These are phyloP conservation scores for Vitis amurensis DNA, from an alignment of 164 flowering plant species.

Conservation along the genomic window DNA sequence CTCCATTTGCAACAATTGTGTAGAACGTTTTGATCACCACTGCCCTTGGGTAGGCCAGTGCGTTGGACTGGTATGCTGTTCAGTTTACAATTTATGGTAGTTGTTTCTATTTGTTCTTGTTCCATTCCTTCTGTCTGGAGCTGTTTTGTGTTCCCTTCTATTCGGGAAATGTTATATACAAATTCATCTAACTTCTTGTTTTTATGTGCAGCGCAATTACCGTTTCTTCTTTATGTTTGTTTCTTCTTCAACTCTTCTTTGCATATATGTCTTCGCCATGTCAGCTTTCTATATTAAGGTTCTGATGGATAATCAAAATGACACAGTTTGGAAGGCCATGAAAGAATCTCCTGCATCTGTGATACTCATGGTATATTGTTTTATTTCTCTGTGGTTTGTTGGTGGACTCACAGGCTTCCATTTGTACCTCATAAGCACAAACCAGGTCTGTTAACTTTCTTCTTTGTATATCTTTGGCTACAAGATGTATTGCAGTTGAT, in stretches of 20 bases:
- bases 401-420: constrained; percentile 97
- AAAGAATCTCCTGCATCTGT: constrained; percentile 87
- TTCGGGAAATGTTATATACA: neutral
- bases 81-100: neutral
- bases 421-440: constrained; percentile 81
- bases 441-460: constrained; percentile 64
- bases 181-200: constrained; percentile 9
- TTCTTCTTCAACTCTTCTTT: constrained; percentile 83
- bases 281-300: constrained; percentile 85
- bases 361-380: constrained; percentile 80
- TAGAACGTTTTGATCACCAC: constrained; percentile 95
- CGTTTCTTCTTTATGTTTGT: constrained; percentile 91
- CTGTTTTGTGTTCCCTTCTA: neutral
- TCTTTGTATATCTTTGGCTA: neutral
- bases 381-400: constrained; percentile 88
- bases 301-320: constrained; percentile 64
- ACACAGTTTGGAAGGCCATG: constrained; percentile 88
- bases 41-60: constrained; percentile 99
- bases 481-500: neutral
- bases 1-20: constrained; percentile 91
- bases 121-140: neutral
- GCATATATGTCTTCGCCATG: constrained; percentile 86
- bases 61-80: constrained; percentile 76
- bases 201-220: constrained; percentile 83
- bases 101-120: neutral